Base-by-base conservation (phyloP, 768 basidiomycete genomes). In the Coprinopsis marcescibilis region DNA sequence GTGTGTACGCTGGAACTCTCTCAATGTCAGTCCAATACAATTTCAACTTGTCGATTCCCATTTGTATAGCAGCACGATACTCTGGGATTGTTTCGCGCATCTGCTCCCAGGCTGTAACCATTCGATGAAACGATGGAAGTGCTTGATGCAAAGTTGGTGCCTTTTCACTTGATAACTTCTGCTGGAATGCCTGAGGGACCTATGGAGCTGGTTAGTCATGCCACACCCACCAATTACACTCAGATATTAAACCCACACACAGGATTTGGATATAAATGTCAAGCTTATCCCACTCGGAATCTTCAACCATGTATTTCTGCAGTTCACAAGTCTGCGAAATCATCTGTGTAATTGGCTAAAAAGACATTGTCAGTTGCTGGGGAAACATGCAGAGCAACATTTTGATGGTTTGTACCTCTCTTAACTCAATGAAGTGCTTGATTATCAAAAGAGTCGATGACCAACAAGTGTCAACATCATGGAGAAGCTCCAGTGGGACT, bases 121-220 rank as follows among this genome's bases (percentile, higher is more conserved):
- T 57, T 6, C 52, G 49, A 3, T 57, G 42, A 43, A 63, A 67
- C 8, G 55, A 49, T 3, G 62, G 63, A 23, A 67, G 33, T 2
- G 61, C 57, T 40, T 59, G 30, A 20, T 57, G 52, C 0, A 66
- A 44, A 3, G 59, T 61, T 2, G 62, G 65, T 0, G 57, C 64
- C 43, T 60, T 58, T 27, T 66, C 59, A 21, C 51, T 48, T 6
- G 61, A 65, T 11, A 66, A 52, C 19, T 45, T 40, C 41, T 66
- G 64, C 49, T 66, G 64, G 41, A 66, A 65, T 8, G 58, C 57
- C 51, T 61, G 54, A 1, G 64, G 65, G 2, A 62, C 56, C 64
- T 66, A 35, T 45, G 35, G n/a, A n/a, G n/a, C n/a, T n/a, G n/a
- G n/a, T n/a, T 26, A 46, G 39, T 25, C 30, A n/a, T 32, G 30